These are phyloP conservation scores for Tolypocladium cylindrosporum DNA, from an alignment of 2,329 filamentous ascomycete genomes.

Conservation along the genomic window DNA sequence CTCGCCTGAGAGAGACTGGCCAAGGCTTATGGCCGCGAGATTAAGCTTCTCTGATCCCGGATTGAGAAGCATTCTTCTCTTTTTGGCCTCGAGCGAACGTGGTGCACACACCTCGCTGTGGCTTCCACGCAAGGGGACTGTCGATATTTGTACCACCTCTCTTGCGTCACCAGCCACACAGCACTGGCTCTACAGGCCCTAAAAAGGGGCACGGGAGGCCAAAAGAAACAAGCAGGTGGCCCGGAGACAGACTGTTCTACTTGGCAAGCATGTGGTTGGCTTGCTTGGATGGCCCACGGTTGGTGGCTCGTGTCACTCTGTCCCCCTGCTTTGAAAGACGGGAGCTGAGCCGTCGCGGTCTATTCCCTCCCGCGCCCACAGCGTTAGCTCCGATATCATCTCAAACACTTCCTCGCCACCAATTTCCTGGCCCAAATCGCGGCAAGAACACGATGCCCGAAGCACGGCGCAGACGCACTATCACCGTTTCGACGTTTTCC, in stretches of 20 bases:
- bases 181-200: neutral
- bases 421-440: neutral
- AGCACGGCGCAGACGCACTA: neutral
- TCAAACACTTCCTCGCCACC: neutral
- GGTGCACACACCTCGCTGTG: too few species aligned
- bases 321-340: neutral
- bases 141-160: neutral
- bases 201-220: neutral
- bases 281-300: neutral
- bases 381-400: neutral
- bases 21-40: neutral
- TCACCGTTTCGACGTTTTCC: too few species aligned
- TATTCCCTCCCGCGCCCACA: neutral
- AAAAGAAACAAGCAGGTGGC: neutral
- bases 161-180: neutral
- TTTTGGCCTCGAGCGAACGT: neutral
- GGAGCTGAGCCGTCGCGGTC: neutral
- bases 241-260: neutral
- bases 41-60: neutral
- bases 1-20: neutral
- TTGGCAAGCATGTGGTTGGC: neutral
- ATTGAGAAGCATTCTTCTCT: too few species aligned
- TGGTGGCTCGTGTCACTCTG: neutral
- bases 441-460: neutral
- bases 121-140: neutral